phyloP scores from a whole-genome alignment of 805 yeast species.

The Wickerhamiella musiphila region DNA sequence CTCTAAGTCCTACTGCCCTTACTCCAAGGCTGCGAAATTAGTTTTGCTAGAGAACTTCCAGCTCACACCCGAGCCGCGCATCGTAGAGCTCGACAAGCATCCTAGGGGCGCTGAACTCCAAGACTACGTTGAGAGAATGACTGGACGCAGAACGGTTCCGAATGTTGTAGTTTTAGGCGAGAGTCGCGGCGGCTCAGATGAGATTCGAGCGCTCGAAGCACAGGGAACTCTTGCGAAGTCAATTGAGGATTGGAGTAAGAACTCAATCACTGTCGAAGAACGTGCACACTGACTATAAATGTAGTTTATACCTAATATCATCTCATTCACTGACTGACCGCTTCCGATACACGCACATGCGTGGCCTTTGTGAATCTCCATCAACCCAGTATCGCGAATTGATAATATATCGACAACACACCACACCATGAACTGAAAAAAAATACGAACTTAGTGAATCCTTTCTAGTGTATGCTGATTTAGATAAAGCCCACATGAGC shows the following conservation, averaged over 20 bases:
- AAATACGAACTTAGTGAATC: no score
- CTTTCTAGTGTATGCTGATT: no score
- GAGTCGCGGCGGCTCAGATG: slow-evolving; percentile 83
- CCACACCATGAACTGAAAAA: no score
- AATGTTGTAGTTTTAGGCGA: slow-evolving; percentile 60
- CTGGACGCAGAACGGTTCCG: slow-evolving; percentile 83
- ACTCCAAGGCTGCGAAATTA: slow-evolving; percentile 50
- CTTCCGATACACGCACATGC: no score
- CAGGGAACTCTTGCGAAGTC: slow-evolving; percentile 34
- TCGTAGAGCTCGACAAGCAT: slow-evolving; percentile 74
- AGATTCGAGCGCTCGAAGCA: slow-evolving; percentile 44
- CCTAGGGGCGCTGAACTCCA: slow-evolving; percentile 62
- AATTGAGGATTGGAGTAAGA: slow-evolving; percentile 38
- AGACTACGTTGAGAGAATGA: slow-evolving; percentile 41
- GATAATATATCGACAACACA: no score
- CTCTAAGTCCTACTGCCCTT: slow-evolving; percentile 52
- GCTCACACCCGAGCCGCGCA: slow-evolving; percentile 51
- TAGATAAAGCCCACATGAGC: no score
- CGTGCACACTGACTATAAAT: no score
- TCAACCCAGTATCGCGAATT: no score
- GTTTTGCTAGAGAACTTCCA: slow-evolving; percentile 45
- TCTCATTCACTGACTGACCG: no score
- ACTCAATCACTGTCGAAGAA: slow-evolving; percentile 13
- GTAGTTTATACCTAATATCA: no score
- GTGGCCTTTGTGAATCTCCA: not conserved